Evolutionary conservation across 2,329 filamentous ascomycete species (phyloP).

Genomic region (Huntiella savannae): DNA sequence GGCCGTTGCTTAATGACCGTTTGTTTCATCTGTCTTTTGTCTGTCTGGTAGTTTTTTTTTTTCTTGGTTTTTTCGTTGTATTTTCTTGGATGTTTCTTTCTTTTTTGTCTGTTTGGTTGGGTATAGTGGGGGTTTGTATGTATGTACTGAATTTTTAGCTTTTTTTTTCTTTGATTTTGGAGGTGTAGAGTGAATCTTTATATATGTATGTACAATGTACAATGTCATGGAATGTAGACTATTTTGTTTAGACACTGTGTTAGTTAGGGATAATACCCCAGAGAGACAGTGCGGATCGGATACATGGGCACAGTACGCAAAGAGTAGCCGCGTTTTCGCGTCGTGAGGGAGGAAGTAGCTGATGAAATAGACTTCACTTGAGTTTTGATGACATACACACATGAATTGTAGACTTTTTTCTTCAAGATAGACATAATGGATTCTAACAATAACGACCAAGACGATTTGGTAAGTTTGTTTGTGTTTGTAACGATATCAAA

Average conservation of each 20-base stretch:
- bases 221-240: not conserved
- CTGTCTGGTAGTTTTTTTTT: slow-evolving; percentile 13
- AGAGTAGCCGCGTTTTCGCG: slow-evolving; percentile 3
- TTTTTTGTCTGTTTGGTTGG: slow-evolving; percentile 12
- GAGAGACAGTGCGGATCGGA: not conserved
- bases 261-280: not conserved
- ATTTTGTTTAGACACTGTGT: not conserved
- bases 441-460: slow-evolving; percentile 8
- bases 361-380: not conserved
- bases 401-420: too few species aligned
- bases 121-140: not conserved
- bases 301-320: not conserved
- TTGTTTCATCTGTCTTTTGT: slow-evolving; percentile 9
- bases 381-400: not conserved
- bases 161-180: slow-evolving; percentile 3
- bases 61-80: slow-evolving; percentile 6
- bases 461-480: slow-evolving; percentile 9
- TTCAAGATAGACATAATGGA: slow-evolving; percentile 4
- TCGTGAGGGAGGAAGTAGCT: not conserved
- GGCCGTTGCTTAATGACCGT: not conserved
- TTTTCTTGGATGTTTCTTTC: slow-evolving; percentile 12
- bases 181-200: not conserved
- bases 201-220: not conserved
- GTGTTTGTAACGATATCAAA: slow-evolving; percentile 11
- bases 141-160: slow-evolving; percentile 3